A percentile compares a stretch with the other conserved stretches of the same genome.
phyloP scores from a whole-genome alignment of 345 rosid genomes.

The Litchi chinensis region DNA sequence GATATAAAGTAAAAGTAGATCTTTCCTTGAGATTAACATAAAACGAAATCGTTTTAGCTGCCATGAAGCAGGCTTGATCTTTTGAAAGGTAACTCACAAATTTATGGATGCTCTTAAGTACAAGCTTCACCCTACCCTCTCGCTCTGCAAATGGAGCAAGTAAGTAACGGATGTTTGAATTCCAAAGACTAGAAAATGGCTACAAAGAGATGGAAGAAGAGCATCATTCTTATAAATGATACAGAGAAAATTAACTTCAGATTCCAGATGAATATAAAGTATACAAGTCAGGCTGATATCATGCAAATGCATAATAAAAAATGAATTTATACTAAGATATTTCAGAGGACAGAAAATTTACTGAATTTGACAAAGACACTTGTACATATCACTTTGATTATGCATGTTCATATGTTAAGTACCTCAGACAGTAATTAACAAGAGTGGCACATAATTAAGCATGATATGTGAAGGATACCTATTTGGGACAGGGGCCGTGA shows the following conservation, averaged over 20 bases:
- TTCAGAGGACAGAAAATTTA: background rate
- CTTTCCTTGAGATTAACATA: background rate
- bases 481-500: conserved; percentile 90
- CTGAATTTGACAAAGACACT: background rate
- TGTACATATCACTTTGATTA: background rate
- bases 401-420: background rate
- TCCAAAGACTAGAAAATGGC: conserved; percentile 2
- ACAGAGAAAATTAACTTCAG: background rate
- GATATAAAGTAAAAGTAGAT: background rate
- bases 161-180: background rate
- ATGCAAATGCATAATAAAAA: background rate
- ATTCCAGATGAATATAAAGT: background rate
- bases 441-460: background rate
- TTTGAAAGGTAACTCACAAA: background rate
- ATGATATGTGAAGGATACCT: conserved; percentile 46
- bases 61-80: background rate
- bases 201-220: background rate
- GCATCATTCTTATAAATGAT: background rate
- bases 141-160: background rate
- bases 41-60: background rate
- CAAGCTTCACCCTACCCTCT: background rate
- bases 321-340: background rate
- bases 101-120: background rate
- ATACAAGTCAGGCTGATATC: background rate
- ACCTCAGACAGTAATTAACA: background rate